Base-by-base conservation (phyloP, 352 stramenopile genomes). In the Phytopythium cucurbitacearum region DNA sequence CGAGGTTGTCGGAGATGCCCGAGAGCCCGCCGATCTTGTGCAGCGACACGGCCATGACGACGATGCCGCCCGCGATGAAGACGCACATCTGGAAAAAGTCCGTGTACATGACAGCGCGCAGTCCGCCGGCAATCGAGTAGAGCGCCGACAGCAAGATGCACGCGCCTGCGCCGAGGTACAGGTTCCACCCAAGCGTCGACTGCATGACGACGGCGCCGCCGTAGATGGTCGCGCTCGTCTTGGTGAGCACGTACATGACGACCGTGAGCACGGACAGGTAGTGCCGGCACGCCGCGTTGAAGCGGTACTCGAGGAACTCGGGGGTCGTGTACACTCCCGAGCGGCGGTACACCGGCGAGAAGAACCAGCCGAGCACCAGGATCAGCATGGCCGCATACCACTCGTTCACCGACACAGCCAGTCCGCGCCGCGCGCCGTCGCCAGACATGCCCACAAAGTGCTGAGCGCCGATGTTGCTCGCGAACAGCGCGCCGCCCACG, bases 381-480 rank as follows among this genome's bases (percentile, higher is more conserved):
- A 85, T 76, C 32, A 80, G 64, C 40, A 82, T 71, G 42, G 74
- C 65, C 12, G 71, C 74, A 47, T 80, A 80, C 68, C 77, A 82
- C 16, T 87, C 73, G 57, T 84, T 85, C 68, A 85, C 80, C 8
- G 72, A 67, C 13, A 81, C 69, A 28, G 74, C 74, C 46, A 88
- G 71, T 38, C 76, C 76, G 10, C 71, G 71, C 41, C 64, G 67
- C 41, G 76, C 76, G 32, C 74, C 76, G 49, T 80, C 72, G 12
- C 76, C 76, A 5, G 76, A 71, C 71, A 87, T 84, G n/a, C 76
- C 76, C 12, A 87, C 65, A 63, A 87, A 87, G 56, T 85, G 74
- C 53, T 85, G 69, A 13, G 71, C 70, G 48, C 76, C 76, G 59
- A 87, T 84, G 60, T 87, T 85, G 47, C 64, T 79, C 12, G 74